Conservation (phyloP, 2,329 filamentous ascomycete genomes). For the Diaporthe ilicicola region DNA sequence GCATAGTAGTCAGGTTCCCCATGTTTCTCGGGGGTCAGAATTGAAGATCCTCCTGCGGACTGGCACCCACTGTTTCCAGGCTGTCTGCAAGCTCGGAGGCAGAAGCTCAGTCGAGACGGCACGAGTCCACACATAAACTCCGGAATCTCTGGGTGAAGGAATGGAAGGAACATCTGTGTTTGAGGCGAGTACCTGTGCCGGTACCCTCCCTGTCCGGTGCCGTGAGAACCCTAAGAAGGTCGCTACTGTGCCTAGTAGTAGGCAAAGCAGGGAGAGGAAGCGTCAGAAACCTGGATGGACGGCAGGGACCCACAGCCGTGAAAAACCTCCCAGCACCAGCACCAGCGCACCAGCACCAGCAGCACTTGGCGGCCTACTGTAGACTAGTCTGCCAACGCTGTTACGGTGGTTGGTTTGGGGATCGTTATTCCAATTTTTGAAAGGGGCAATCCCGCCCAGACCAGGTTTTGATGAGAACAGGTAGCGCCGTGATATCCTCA, state of each 20-base stretch:
- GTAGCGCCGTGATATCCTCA: background rate
- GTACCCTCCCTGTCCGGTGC: too few relatives aligned
- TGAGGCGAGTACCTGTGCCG: too few relatives aligned
- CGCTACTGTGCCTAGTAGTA: slow-evolving; percentile 1
- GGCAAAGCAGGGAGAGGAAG: slow-evolving; percentile 18
- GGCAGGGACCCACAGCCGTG: slow-evolving; percentile 6
- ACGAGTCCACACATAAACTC: background rate
- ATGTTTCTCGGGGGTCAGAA: background rate
- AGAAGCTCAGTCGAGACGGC: background rate
- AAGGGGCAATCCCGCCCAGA: slow-evolving; percentile 2
- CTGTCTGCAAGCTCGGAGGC: background rate
- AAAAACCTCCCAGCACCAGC: slow-evolving; percentile 12
- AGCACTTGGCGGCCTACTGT: background rate
- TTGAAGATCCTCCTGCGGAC: background rate
- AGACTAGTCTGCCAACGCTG: background rate
- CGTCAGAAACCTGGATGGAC: slow-evolving; percentile 6
- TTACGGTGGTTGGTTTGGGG: slow-evolving; percentile 3
- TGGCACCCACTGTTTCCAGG: background rate
- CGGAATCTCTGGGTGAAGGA: background rate
- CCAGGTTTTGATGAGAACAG: background rate
- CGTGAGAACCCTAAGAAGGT: background rate
- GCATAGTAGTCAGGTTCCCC: background rate
- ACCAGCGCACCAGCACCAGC: background rate
- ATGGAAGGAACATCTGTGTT: too few relatives aligned
- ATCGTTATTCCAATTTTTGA: background rate